Evolutionary conservation across 305 asterid genomes (phyloP).

Genomic region (Fraxinus latifolia): DNA sequence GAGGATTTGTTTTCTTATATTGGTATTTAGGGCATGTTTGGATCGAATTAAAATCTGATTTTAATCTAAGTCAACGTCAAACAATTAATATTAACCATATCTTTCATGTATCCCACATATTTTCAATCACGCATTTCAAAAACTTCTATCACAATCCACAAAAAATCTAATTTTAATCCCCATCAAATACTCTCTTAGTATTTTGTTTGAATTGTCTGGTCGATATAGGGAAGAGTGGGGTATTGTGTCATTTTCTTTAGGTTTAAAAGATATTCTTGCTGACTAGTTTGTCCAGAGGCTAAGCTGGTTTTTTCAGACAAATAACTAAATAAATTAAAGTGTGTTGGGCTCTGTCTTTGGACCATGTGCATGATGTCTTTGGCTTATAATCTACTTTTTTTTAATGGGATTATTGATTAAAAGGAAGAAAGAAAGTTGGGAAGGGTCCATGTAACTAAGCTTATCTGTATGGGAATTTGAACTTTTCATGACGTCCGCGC

Average conservation of each 20-base stretch:
- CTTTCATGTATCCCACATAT: too few species aligned
- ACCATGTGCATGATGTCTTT: not conserved
- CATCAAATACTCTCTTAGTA: not conserved
- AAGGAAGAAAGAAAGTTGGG: not conserved
- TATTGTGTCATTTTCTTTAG: not conserved
- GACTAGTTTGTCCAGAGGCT: conserved; percentile 15
- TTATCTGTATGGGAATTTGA: not conserved
- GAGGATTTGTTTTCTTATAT: conserved; percentile 18
- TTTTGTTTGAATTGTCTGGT: conserved; percentile 11
- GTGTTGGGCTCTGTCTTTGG: not conserved
- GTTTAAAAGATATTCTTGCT: not conserved
- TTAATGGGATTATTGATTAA: not conserved
- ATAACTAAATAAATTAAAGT: not conserved
- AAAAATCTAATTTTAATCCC: too few species aligned
- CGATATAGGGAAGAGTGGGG: conserved; percentile 8
- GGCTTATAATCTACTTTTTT: not conserved
- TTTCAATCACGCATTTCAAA: too few species aligned
- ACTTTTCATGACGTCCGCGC: not conserved
- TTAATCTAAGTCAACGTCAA: too few species aligned
- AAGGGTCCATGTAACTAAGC: not conserved
- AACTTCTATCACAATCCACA: too few species aligned
- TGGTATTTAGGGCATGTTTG: not conserved
- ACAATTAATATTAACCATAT: too few species aligned
- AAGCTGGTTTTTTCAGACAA: conserved; percentile 6
- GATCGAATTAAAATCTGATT: too few species aligned